Conservation (phyloP, 352 stramenopile species). For the Lagenidium giganteum region DNA sequence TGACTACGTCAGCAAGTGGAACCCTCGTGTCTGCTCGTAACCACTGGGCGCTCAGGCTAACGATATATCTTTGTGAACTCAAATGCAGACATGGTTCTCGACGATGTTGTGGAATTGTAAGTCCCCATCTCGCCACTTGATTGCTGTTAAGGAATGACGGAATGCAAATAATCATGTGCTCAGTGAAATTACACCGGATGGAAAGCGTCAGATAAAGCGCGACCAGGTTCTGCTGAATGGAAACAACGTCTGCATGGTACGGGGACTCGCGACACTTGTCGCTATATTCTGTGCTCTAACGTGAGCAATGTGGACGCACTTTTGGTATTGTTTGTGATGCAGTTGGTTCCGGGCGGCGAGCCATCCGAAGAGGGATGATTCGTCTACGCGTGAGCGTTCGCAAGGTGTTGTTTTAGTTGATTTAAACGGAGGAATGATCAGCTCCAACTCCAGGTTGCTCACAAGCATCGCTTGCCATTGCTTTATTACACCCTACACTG, state of each 20-base stretch:
- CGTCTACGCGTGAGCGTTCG: background rate
- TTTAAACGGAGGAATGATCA: no score
- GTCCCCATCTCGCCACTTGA: no score
- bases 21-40: background rate
- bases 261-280: background rate
- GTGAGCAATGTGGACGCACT: background rate
- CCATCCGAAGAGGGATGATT: slow-evolving; percentile 30
- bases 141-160: no score
- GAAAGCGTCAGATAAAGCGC: slow-evolving; percentile 83
- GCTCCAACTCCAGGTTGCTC: no score
- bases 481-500: no score
- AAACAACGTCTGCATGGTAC: slow-evolving; percentile 95
- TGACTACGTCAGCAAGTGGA: slow-evolving; percentile 94
- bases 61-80: no score
- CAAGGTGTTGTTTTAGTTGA: background rate
- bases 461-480: no score
- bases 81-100: slow-evolving; percentile 89
- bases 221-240: slow-evolving; percentile 98
- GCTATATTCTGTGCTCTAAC: background rate
- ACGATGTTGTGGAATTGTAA: slow-evolving; percentile 94
- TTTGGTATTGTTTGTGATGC: background rate
- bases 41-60: no score
- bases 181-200: slow-evolving; percentile 83
- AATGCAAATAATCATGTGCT: background rate
- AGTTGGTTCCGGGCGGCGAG: slow-evolving; percentile 81